Conservation (phyloP, 768 basidiomycete genomes). For the Dioszegia crocea region DNA sequence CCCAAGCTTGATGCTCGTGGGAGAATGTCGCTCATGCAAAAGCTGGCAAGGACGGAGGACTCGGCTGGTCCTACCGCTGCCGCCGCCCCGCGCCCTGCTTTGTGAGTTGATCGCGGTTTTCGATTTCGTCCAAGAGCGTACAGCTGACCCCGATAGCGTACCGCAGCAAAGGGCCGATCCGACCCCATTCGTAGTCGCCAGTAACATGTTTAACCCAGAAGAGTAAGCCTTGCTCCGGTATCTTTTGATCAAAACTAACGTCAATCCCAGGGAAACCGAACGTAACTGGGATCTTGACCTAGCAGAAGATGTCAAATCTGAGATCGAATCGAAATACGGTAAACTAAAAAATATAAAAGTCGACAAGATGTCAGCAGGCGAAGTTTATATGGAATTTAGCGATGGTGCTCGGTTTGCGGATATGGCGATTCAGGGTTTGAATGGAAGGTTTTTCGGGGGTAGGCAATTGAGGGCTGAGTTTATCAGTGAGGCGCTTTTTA, state of each 20-base stretch:
- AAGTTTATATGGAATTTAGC: conserved; percentile 93
- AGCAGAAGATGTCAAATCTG: conserved; percentile 90
- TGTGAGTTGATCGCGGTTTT: conserved; percentile 13
- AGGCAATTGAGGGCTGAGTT: conserved; percentile 79
- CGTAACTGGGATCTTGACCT: conserved; percentile 95
- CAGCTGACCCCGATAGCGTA: conserved; percentile 51
- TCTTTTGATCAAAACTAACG: conserved; percentile 7
- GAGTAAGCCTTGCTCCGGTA: conserved; percentile 59
- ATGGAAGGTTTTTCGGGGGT: conserved; percentile 96
- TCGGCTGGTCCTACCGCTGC: conserved; percentile 3
- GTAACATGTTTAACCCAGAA: conserved; percentile 97
- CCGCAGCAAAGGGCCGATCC: conserved; percentile 70
- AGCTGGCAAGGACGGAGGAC: conserved; percentile 83
- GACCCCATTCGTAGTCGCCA: conserved; percentile 71
- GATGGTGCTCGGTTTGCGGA: conserved; percentile 67
- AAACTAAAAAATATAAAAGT: conserved; percentile 80
- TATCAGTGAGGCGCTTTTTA: conserved; percentile 81
- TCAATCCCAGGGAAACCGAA: conserved; percentile 79
- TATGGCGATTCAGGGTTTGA: conserved; percentile 80
- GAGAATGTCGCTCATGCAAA: conserved; percentile 99
- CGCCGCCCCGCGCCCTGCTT: conserved; percentile 1
- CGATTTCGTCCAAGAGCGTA: not conserved
- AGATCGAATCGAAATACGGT: conserved; percentile 89
- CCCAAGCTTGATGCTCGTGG: conserved; percentile 92
- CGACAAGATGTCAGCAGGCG: conserved; percentile 90